phyloP scores from a whole-genome alignment of 441 rosid genomes.

The Corymbia citriodora region DNA sequence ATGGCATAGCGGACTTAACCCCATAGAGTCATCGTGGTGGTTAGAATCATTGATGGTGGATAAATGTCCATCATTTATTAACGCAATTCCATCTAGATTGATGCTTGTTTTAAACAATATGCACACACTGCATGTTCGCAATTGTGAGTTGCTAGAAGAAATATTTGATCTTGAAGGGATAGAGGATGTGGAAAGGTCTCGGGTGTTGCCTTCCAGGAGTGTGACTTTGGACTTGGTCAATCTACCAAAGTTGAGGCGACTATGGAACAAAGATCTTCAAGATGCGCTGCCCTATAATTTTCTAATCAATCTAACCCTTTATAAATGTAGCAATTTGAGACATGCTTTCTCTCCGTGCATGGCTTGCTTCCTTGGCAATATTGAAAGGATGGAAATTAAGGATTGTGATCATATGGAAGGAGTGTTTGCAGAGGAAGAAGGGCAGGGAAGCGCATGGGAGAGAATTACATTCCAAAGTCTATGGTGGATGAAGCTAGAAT shows the following conservation, averaged over 20 bases:
- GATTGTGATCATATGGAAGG: not conserved
- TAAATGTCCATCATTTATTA: not conserved
- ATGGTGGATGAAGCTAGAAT: not conserved
- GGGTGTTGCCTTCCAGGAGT: not conserved
- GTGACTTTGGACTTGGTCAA: not conserved
- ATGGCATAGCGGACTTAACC: not conserved
- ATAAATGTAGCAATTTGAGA: not conserved
- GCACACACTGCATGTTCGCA: not conserved
- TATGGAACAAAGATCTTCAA: not conserved
- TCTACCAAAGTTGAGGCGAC: not conserved
- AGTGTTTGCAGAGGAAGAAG: not conserved
- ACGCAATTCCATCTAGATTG: not conserved
- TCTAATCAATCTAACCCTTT: not conserved
- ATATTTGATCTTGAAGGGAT: not conserved
- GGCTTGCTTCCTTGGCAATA: not conserved
- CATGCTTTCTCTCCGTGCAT: not conserved
- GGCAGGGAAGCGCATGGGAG: not conserved
- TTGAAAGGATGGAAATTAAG: not conserved
- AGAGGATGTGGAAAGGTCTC: not conserved
- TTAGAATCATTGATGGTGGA: not conserved
- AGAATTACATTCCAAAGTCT: not conserved
- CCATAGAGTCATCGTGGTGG: not conserved
- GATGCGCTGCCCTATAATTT: not conserved
- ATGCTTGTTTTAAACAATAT: not conserved
- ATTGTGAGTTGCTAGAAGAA: not conserved